A percentile compares a stretch with the other conserved stretches of the same genome.
These are phyloP conservation scores for Plantago major DNA, from an alignment of 257 asterid genomes.

Conservation along the genomic window DNA sequence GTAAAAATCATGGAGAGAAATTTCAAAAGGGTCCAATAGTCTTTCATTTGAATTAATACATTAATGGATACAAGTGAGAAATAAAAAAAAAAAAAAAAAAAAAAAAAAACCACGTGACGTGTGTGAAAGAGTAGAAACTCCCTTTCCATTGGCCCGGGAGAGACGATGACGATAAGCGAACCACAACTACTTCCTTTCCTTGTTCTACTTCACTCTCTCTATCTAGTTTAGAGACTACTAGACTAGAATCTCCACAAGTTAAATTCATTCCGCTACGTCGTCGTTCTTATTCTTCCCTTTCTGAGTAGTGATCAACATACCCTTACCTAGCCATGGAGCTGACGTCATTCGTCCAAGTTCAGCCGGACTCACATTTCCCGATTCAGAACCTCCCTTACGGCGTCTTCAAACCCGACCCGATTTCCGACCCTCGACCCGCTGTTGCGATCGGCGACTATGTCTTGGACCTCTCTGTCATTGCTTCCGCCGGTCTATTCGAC, in stretches of 20 bases:
- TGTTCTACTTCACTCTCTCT: constrained; percentile 5
- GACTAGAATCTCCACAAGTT: not conserved
- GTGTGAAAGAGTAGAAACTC: too few relatives aligned
- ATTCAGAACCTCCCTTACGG: constrained; percentile 96
- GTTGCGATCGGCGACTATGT: constrained; percentile 81
- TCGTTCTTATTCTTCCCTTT: not conserved
- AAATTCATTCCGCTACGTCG: not conserved
- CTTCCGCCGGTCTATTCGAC: constrained; percentile 72
- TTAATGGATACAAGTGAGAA: too few relatives aligned
- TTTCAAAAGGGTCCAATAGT: too few relatives aligned
- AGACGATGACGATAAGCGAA: not conserved
- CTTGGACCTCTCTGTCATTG: constrained; percentile 64
- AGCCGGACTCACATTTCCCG: constrained; percentile 85
- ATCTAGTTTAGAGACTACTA: too few relatives aligned
- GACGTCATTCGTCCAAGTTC: constrained; percentile 72
- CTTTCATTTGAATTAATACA: too few relatives aligned
- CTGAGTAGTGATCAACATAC: too few relatives aligned
- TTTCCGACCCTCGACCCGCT: constrained; percentile 63
- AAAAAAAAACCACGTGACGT: too few relatives aligned
- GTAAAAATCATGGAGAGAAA: too few relatives aligned
- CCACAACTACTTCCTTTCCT: not conserved
- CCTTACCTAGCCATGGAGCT: constrained; percentile 51
- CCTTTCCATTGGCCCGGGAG: not conserved
- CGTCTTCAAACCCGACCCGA: constrained; percentile 58
- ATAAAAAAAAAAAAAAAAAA: too few relatives aligned